phyloP scores from a whole-genome alignment of 1,284 basidiomycete genomes.

The Sphaerobolus stellatus region DNA sequence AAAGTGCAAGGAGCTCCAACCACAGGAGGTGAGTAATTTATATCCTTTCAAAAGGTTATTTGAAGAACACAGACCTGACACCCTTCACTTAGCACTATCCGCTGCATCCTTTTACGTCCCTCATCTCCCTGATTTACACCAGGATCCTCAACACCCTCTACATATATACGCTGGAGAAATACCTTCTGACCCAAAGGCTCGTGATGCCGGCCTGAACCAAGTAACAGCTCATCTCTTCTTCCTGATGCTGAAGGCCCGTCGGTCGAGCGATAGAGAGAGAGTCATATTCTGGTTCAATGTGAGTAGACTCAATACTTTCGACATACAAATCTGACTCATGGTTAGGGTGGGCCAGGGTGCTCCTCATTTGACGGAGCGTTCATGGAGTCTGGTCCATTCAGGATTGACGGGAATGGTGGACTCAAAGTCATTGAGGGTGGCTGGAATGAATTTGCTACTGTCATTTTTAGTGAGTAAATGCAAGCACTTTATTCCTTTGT shows the following conservation, averaged over 20 bases:
- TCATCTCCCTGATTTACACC: slow-evolving; percentile 71
- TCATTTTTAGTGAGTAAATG: slow-evolving; percentile 79
- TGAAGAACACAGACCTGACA: neutral
- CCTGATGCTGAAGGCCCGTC: slow-evolving; percentile 85
- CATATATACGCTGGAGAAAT: slow-evolving; percentile 82
- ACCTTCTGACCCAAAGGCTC: slow-evolving; percentile 70
- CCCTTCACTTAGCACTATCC: slow-evolving; percentile 37
- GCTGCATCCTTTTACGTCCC: slow-evolving; percentile 86
- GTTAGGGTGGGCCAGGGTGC: slow-evolving; percentile 90
- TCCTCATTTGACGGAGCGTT: slow-evolving; percentile 96
- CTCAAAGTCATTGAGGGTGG: slow-evolving; percentile 83
- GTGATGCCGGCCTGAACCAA: slow-evolving; percentile 47
- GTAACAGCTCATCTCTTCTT: slow-evolving; percentile 86
- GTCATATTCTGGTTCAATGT: slow-evolving; percentile 97
- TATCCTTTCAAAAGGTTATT: neutral
- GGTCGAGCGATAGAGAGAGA: slow-evolving; percentile 83
- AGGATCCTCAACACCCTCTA: slow-evolving; percentile 68
- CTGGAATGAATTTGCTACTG: slow-evolving; percentile 98
- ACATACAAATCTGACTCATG: neutral
- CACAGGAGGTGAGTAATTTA: slow-evolving; percentile 32
- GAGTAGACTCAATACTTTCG: slow-evolving; percentile 28
- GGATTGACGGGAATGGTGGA: slow-evolving; percentile 76
- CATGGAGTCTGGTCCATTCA: slow-evolving; percentile 97
- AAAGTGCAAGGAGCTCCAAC: slow-evolving; percentile 40
- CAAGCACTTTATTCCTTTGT: slow-evolving; percentile 3